A percentile compares a stretch with the other conserved stretches of the same genome.
These are phyloP conservation scores for Sanghuangporus weigelae DNA, from an alignment of 1,284 basidiomycete genomes.

Conservation along the genomic window DNA sequence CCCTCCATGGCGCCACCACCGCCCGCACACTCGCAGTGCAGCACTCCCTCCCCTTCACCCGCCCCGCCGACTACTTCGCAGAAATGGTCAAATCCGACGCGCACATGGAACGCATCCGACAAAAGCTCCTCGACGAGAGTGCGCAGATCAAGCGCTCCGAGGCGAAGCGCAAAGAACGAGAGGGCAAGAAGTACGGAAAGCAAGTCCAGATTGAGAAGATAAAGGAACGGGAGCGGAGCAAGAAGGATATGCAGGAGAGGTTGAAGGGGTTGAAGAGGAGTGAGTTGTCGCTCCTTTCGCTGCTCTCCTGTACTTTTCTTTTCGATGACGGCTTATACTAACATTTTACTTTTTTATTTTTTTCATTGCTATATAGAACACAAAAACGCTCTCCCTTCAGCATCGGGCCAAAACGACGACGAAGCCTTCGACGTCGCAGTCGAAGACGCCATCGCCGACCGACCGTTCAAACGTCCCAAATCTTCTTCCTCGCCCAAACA, in stretches of 20 bases:
- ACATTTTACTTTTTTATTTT: too few species aligned
- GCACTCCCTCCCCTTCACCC: constrained; percentile 80
- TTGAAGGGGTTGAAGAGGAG: constrained; percentile 86
- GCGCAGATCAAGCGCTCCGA: constrained; percentile 90
- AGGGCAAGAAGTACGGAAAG: constrained; percentile 98
- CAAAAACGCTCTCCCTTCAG: constrained; percentile 77
- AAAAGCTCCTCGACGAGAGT: constrained; percentile 84
- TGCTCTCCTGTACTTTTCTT: background rate
- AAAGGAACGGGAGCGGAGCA: constrained; percentile 63
- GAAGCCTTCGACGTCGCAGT: constrained; percentile 82
- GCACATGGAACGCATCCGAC: constrained; percentile 97
- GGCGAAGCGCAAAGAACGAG: constrained; percentile 86
- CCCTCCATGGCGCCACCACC: constrained; percentile 73
- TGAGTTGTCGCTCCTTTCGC: constrained; percentile 38
- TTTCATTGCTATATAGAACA: constrained; percentile 46
- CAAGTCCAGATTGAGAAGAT: constrained; percentile 89
- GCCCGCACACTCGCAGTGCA: constrained; percentile 74
- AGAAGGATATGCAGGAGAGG: constrained; percentile 85
- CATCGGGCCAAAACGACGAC: constrained; percentile 48
- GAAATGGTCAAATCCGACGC: constrained; percentile 99
- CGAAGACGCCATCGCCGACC: constrained; percentile 77
- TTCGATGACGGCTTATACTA: constrained; percentile 7
- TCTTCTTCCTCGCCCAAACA: constrained; percentile 15
- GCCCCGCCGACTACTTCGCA: constrained; percentile 95
- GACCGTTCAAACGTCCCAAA: constrained; percentile 58